phyloP scores from a whole-genome alignment of 805 yeast species.

The Ogataea pini region DNA sequence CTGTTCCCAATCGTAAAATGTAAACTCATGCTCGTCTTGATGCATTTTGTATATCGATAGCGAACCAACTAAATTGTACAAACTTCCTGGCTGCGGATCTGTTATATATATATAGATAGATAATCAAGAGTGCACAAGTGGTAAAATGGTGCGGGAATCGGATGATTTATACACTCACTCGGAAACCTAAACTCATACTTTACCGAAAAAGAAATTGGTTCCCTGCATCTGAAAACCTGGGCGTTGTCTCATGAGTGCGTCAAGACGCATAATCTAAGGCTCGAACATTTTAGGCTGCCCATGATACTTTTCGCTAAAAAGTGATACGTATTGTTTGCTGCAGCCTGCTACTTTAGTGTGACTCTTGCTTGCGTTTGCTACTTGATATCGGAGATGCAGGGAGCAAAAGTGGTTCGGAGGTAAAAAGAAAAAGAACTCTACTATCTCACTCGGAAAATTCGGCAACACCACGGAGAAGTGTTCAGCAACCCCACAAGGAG shows the following conservation, averaged over 20 bases:
- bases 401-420: too few relatives aligned
- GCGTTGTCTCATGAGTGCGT: background rate
- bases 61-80: too few relatives aligned
- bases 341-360: background rate
- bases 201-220: background rate
- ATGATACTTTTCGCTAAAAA: background rate
- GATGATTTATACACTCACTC: constrained; percentile 1
- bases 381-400: background rate
- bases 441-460: too few relatives aligned
- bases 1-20: constrained; percentile 17
- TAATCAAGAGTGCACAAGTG: too few relatives aligned
- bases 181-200: background rate
- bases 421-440: too few relatives aligned
- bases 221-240: background rate
- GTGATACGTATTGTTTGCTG: background rate
- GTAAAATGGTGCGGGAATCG: background rate
- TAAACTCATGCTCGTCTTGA: background rate
- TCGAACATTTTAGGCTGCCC: background rate
- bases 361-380: background rate
- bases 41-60: too few relatives aligned
- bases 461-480: too few relatives aligned
- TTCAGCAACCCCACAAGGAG: too few relatives aligned
- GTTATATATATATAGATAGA: background rate
- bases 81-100: too few relatives aligned
- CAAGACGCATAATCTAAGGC: background rate